These are phyloP conservation scores for Stylosanthes scabra DNA, from an alignment of 331 rosid species.

Conservation along the genomic window DNA sequence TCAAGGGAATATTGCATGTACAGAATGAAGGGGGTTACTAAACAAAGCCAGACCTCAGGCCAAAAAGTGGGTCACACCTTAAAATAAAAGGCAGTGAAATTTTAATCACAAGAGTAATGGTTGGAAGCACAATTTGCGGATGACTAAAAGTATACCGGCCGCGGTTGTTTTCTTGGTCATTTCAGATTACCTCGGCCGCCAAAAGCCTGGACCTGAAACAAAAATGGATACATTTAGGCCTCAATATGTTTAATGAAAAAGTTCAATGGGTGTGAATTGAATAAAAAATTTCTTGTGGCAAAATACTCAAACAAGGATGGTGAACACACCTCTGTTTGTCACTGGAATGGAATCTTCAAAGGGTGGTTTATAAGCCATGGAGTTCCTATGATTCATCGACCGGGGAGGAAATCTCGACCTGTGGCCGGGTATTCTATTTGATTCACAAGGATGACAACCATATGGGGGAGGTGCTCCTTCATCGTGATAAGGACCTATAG, in stretches of 20 bases:
- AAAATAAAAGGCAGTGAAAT: slow-evolving; percentile 24
- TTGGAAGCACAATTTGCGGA: background rate
- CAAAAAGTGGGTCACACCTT: slow-evolving; percentile 52
- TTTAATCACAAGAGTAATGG: slow-evolving; percentile 18
- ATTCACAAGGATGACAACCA: slow-evolving; percentile 79
- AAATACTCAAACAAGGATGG: background rate
- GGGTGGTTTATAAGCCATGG: slow-evolving; percentile 78
- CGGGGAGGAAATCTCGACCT: slow-evolving; percentile 87
- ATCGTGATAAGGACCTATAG: slow-evolving; percentile 75
- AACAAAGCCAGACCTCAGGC: slow-evolving; percentile 45
- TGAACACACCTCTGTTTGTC: slow-evolving; percentile 64
- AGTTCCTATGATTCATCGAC: slow-evolving; percentile 66
- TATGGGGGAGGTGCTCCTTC: slow-evolving; percentile 60
- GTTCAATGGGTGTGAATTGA: slow-evolving; percentile 9
- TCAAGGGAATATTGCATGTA: slow-evolving; percentile 41
- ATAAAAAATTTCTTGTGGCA: background rate
- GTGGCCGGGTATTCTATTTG: slow-evolving; percentile 69
- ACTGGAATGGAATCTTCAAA: slow-evolving; percentile 80
- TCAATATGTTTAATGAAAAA: slow-evolving; percentile 10
- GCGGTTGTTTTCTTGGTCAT: slow-evolving; percentile 25
- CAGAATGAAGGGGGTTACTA: slow-evolving; percentile 42
- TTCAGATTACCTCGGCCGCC: slow-evolving; percentile 78
- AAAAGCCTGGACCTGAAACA: slow-evolving; percentile 79
- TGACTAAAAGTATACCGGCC: slow-evolving; percentile 44
- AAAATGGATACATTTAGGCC: background rate